Evolutionary conservation across 495 filamentous ascomycete genomes (phyloP), one percentile per base, ranked within the genome.

Genomic region (Talaromyces stipitatus): DNA sequence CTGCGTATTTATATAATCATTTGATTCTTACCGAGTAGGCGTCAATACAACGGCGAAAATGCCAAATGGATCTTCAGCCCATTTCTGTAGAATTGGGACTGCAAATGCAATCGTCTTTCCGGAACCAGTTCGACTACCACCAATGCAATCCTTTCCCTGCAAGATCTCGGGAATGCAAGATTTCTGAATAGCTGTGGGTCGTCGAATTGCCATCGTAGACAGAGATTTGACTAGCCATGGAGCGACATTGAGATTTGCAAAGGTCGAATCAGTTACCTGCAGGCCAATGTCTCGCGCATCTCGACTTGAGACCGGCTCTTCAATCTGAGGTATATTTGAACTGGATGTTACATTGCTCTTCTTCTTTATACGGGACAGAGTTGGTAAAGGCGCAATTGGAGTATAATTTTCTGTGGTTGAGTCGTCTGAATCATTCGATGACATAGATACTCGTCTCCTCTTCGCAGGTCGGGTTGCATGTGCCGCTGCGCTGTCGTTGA

Each of bases 71-170:
- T 98, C 92, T 68, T 87, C 78, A 3, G 94, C 84, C 94, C 92
- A 97, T 70, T 85, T 85, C 66, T 97, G 92, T 51, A 97, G 73
- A 48, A 98, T 94, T 14, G 94, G 94, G 8, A 89, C 90, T 11
- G 92, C 85, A 72, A 98, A 98, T 30, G 94, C 92, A 41, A 96
- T 84, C n/a, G 94, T 98, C 76, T 98, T 98, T 67, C 94, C 94
- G n/a, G 92, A 96, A 73, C 94, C 94, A 3, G 94, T 98, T 55
- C 89, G 80, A 62, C 90, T 95, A 16, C 91, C 90, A 61, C 95
- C 94, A 61, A 98, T 96, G 61, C 91, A 96, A 71, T 97, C 90
- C 60, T 86, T 80, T 3, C 94, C 94, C 65, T 90, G 84, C 54
- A 98, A 67, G 45, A 97, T 96, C 62, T 88, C 85, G 18, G 90